These are phyloP conservation scores for Leccinum ponderosum DNA, from an alignment of 1,284 basidiomycete genomes.

Conservation along the genomic window DNA sequence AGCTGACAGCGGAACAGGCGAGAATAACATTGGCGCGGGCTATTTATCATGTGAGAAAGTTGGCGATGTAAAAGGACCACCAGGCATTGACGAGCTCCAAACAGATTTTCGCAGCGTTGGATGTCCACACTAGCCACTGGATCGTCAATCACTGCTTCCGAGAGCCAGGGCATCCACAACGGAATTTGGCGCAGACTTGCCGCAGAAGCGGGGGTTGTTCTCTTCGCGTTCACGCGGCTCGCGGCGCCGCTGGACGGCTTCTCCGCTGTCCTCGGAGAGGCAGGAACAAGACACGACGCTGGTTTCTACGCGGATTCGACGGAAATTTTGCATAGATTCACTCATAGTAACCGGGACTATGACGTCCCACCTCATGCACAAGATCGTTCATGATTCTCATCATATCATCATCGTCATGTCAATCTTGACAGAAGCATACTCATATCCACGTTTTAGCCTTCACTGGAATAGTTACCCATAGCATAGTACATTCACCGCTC, in stretches of 20 bases:
- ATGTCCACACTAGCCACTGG: constrained; percentile 65
- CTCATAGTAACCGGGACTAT: constrained; percentile 12
- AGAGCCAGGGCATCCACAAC: constrained; percentile 2
- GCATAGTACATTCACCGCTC: constrained; percentile 6
- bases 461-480: constrained; percentile 10
- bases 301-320: constrained; percentile 25
- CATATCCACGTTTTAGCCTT: constrained; percentile 12
- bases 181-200: constrained; percentile 24
- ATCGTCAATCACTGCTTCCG: constrained; percentile 75
- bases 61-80: neutral
- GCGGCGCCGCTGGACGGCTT: constrained; percentile 24
- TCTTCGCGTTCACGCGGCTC: constrained; percentile 9
- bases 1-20: constrained; percentile 22
- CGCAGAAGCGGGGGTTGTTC: constrained; percentile 12
- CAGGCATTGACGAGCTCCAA: constrained; percentile 28
- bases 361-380: constrained; percentile 2
- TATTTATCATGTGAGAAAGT: constrained; percentile 40
- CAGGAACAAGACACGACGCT: constrained; percentile 17
- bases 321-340: constrained; percentile 36
- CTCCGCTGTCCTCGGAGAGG: constrained; percentile 11
- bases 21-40: constrained; percentile 44
- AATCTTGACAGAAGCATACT: constrained; percentile 21
- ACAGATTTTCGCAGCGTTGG: constrained; percentile 35
- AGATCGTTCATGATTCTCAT: constrained; percentile 13
- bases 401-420: constrained; percentile 1